Base-by-base conservation (phyloP, 208 protist species). In the Wallacemonas sp. region DNA sequence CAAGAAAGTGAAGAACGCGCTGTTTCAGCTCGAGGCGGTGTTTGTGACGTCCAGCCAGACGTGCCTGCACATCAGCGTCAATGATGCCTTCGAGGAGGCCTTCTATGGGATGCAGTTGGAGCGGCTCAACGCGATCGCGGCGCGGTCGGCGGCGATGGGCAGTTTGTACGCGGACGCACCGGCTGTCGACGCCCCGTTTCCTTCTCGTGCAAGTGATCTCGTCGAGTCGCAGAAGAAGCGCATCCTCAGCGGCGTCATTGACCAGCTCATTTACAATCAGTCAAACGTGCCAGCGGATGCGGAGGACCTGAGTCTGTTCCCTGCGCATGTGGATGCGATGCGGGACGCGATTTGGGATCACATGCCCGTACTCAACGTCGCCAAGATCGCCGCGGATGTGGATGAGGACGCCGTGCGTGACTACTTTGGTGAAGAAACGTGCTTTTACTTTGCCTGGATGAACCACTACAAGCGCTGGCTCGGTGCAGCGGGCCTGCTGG, bases 401-500 rank as follows among this genome's bases (percentile, higher is more conserved):
- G 24, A 60, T 24, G 74, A 76, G 61, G 60, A 74, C 17, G 38
- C 47, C 19, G n/a, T 81, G 1, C 32, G 26, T 2, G 54, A 43
- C 24, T 93, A 93, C 73, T 89, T 91, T 57, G 83, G 83, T 19
- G 68, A 71, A 21, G 76, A 87, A 46, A 72, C 76, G 43, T 78
- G 74, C 63, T 87, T 93, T 62, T 91, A 91, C 75, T 93, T 88
- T 58, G 77, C 84, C 23, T 93, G 83, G 80, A 89, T 93, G 83
- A 86, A 85, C 61, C 78, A 78, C 76, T 90, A 88, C 68, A 65
- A 78, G 26, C 48, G 65, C 27, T 89, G 80, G 83, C 66, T 92
- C 43, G 47, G 81, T 39, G 68, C 62, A 9, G 74, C 76, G 1
- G 57, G 76, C n/a, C 33, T 84, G 23, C 21, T 81, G 1, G 63